These are phyloP conservation scores for Copromyces sp. DNA, from an alignment of 495 filamentous ascomycete genomes.

Conservation along the genomic window DNA sequence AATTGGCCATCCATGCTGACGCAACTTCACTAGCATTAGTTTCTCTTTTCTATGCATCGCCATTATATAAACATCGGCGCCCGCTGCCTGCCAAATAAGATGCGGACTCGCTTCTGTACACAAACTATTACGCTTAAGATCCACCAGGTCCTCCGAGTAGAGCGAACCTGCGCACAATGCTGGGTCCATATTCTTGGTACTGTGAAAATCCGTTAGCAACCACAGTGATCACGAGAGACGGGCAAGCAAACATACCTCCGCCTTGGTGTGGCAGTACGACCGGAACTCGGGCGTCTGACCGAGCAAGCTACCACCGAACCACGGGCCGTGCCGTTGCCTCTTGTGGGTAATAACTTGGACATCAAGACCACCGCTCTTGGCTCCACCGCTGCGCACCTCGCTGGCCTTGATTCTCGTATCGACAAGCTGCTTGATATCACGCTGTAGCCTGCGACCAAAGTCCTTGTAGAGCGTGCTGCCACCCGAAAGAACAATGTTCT, in stretches of 20 bases:
- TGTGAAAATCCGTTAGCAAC: conserved; percentile 23
- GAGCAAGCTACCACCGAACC: conserved; percentile 94
- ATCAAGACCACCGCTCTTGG: conserved; percentile 85
- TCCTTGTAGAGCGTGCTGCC: conserved; percentile 96
- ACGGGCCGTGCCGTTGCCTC: conserved; percentile 89
- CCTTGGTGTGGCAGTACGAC: conserved; percentile 98
- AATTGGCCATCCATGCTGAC: background rate
- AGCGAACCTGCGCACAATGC: conserved; percentile 92
- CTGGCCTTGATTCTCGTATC: conserved; percentile 51
- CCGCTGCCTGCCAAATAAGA: conserved; percentile 9
- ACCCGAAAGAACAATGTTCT: conserved; percentile 97
- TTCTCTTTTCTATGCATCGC: conserved; percentile 2
- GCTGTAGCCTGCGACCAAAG: conserved; percentile 88
- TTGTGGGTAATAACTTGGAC: conserved; percentile 96
- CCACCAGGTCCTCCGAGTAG: conserved; percentile 84
- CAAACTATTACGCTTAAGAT: conserved; percentile 26
- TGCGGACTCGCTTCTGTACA: conserved; percentile 6
- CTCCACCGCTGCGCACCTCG: conserved; percentile 81
- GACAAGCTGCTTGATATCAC: conserved; percentile 91
- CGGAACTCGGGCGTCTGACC: conserved; percentile 98
- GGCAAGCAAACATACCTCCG: conserved; percentile 39
- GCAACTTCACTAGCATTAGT: background rate
- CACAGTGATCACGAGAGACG: background rate
- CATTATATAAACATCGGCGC: conserved; percentile 5
- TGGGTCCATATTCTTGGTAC: conserved; percentile 90